Percentiles rank a stretch among this genome's conserved stretches.
phyloP scores from a whole-genome alignment of 2,329 filamentous ascomycete genomes.

The Neofusicoccum kwambonambiense region DNA sequence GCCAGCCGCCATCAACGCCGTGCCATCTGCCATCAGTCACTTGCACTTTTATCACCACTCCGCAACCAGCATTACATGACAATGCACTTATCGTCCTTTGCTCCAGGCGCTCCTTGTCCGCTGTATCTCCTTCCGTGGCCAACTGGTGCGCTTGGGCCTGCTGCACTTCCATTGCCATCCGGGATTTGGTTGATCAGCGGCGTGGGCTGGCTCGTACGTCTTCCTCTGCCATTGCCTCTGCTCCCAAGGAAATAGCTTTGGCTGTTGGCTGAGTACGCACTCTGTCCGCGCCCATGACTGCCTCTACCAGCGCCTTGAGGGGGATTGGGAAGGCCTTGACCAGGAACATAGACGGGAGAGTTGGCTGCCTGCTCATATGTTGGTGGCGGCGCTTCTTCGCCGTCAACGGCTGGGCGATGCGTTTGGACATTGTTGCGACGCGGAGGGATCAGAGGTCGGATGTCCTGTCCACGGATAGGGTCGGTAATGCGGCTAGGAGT shows the following conservation, averaged over 20 bases:
- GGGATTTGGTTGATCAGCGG: constrained; percentile 4
- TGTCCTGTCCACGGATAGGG: constrained; percentile 30
- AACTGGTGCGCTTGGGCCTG: not conserved
- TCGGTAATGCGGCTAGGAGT: constrained; percentile 27
- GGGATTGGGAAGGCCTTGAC: constrained; percentile 31
- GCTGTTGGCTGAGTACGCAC: constrained; percentile 17
- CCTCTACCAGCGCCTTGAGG: constrained; percentile 26
- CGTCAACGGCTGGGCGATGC: constrained; percentile 31
- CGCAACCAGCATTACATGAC: constrained; percentile 18
- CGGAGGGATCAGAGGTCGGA: constrained; percentile 47
- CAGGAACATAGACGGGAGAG: constrained; percentile 5
- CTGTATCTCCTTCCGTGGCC: constrained; percentile 1
- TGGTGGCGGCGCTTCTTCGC: constrained; percentile 59
- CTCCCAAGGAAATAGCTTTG: constrained; percentile 15
- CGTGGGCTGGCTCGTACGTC: not conserved
- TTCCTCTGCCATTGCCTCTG: constrained; percentile 8
- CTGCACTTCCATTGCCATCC: not conserved
- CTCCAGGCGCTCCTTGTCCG: not conserved
- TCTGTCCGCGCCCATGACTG: constrained; percentile 24
- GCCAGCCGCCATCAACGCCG: too few relatives aligned
- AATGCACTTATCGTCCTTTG: constrained; percentile 21
- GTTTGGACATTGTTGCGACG: constrained; percentile 34
- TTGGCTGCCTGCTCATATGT: constrained; percentile 65
- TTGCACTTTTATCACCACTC: too few relatives aligned
- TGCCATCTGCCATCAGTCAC: too few relatives aligned